Base-by-base conservation (phyloP, 371 early-diverging fungal genomes). In the Batkoa obscura region DNA sequence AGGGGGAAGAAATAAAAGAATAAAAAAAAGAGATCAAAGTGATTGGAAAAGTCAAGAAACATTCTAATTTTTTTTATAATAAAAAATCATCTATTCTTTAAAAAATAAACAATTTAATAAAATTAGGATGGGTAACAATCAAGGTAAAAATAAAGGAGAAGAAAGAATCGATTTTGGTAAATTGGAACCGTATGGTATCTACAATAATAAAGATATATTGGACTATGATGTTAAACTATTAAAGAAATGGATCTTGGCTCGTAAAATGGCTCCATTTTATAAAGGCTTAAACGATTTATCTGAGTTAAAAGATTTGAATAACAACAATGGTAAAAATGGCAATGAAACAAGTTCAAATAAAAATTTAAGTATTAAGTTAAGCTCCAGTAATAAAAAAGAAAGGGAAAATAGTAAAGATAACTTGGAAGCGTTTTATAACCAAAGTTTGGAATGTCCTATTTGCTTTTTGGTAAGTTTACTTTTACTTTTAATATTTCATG, bases 371-470 rank as follows among this genome's bases (percentile, higher is more conserved):
- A 34, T 48, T 17, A 47, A 34, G 45, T 37, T 37, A 5, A 48
- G 35, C 51, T 37, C 51, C 49, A 23, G 32, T 15, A 34, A 46
- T 54, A 8, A 57, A 49, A 39, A 58, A 59, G 0, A 61, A 57
- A 53, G 60, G 53, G 55, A 36, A 33, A 34, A 31, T 50, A 43
- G 51, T 38, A 42, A 35, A 43, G 59, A 58, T 46, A 55, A 59
- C 61, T 69, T 59, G 60, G 64, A 62, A 48, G 56, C 32, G 60
- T 64, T 62, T 49, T 81, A 78, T 63, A 74, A 75, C 42, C 72
- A 75, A 46, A 74, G 81, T 33, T 68, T 91, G 43, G 94, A 94
- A 62, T 92, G 93, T 61, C 94, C 94, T 5, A 92, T 94, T 59
- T 91, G 91, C 59, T 91, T 91, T 60, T 65, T 91, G 74, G 83